phyloP scores from a whole-genome alignment of 139 green algal species.

The Ettlia oleoabundans region DNA sequence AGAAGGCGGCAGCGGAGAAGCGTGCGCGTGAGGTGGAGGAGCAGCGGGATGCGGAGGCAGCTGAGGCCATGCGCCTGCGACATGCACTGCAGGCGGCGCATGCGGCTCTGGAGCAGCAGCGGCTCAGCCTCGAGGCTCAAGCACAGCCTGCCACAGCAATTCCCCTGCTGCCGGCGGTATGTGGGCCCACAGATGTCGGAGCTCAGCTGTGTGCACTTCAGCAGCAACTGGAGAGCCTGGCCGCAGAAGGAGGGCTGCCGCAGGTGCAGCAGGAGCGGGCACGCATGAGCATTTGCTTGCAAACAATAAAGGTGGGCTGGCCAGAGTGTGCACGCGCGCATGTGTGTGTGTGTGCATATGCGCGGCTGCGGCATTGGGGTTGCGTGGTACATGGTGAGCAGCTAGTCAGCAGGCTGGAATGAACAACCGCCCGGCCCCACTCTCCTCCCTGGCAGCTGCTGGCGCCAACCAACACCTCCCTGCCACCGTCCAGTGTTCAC shows the following conservation, averaged over 20 bases:
- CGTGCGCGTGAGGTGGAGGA: background rate
- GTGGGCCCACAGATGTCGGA: background rate
- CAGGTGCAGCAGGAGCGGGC: constrained; percentile 26
- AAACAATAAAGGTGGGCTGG: constrained; percentile 33
- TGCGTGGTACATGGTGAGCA: too few relatives aligned
- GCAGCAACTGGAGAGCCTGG: constrained; percentile 26
- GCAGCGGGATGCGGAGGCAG: constrained; percentile 1
- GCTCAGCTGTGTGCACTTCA: constrained; percentile 15
- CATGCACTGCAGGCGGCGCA: background rate
- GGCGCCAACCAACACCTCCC: background rate
- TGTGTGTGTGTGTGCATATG: too few relatives aligned
- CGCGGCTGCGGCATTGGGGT: too few relatives aligned
- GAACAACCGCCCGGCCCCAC: too few relatives aligned
- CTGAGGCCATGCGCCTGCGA: background rate
- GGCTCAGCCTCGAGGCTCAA: background rate
- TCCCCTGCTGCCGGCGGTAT: background rate
- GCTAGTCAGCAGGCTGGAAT: too few relatives aligned
- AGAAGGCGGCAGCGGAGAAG: constrained; percentile 4
- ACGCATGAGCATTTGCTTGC: constrained; percentile 37
- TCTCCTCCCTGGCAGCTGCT: too few relatives aligned
- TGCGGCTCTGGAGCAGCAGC: background rate
- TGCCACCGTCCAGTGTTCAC: background rate
- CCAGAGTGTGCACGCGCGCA: too few relatives aligned
- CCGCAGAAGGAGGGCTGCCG: constrained; percentile 4
- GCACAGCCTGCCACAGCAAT: background rate